Evolutionary conservation across 1,284 basidiomycete species (phyloP), one percentile per base, ranked within the genome.

Genomic region (Ceratobasidium sp.): DNA sequence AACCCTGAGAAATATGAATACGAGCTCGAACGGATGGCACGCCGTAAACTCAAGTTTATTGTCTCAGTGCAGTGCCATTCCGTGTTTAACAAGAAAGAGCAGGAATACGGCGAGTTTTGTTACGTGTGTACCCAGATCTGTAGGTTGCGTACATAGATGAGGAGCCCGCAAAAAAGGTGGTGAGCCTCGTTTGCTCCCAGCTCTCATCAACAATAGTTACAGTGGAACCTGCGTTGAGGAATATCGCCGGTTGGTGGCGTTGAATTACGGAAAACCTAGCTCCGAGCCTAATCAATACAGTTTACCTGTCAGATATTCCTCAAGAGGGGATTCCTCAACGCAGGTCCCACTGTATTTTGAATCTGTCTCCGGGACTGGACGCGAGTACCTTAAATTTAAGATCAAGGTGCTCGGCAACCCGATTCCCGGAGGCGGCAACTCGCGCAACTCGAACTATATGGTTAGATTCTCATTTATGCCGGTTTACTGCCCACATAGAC

Each of bases 31-130:
- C 90, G 97, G 67, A 99, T 99, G 97, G 92, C 96, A 11, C 90
- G 97, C 51, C 90, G 97, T 83, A 99, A 99, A 87, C 99, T 99
- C 91, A 98, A 99, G 86, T 99, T 99, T 83, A 91, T 98, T 81
- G 96, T 99, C 71, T 99, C 98, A 61, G 99, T 99, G 97, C 97
- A 99, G 86, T 92, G 98, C 62, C 99, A 98, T 87, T 95, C 95
- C 82, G 99, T 99, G 86, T 99, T 99, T 90, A 98, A 96, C 90
- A 96, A 97, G 87, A 98, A 98, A 85, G 97, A 99, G 85, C 92
- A 96, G 79, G 97, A 99, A 87, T 99, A 99, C 84, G 97, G 97
- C 64, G 97, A 99, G 85, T 99, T 99, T 87, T 99, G 80, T 87
- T 99, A 44, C 95, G 97, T 77, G 97, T 98, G 19, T 99, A 99